Evolutionary conservation across 1,284 basidiomycete species (phyloP), one percentile per base, ranked within the genome.

Genomic region (Puccinia hordei): DNA sequence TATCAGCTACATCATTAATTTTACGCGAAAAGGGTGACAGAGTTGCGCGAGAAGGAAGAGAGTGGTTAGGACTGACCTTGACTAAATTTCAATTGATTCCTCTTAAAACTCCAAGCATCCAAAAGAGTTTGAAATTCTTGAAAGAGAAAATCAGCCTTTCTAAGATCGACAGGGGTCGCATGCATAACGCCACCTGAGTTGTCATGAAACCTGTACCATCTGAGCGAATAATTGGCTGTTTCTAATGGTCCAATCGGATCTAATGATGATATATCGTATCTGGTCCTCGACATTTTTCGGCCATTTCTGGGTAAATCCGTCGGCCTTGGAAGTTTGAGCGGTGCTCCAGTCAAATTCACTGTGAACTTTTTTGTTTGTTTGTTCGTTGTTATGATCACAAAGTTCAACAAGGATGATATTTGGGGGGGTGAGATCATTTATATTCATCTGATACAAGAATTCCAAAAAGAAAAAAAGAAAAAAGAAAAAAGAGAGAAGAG

Each of bases 51-150:
- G 57, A 9, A 0, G 5, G 19, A 30, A n/a, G 0, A 30, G 22
- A 65, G 19, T n/a, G n/a, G n/a, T n/a, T n/a, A 27, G 27, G 24
- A 65, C 35, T 41, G 22, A 75, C 73, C 27, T 63, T 65, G 46
- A 24, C 27, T 61, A 59, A 30, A 6, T 33, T 33, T 49, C 12
- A 80, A 41, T 27, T 44, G 61, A 51, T 73, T 80, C 53, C 76
- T 79, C 30, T 63, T 79, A 24, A 79, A 79, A 46, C 33, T 68
- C 33, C 13, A 44, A 19, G 76, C 55, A 30, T 35, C 38, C n/a
- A 79, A 30, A 10, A 6, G 10, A 38, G 24, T 38, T 72, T 72
- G 68, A 63, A 69, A 79, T 22, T 57, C 30, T 33, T 44, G 12
- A 35, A 79, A 72, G 27, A 79, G 33, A 12, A 19, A 12, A 30